These are phyloP conservation scores for Fremontodendron californicum DNA, from an alignment of 345 rosid genomes.

Conservation along the genomic window DNA sequence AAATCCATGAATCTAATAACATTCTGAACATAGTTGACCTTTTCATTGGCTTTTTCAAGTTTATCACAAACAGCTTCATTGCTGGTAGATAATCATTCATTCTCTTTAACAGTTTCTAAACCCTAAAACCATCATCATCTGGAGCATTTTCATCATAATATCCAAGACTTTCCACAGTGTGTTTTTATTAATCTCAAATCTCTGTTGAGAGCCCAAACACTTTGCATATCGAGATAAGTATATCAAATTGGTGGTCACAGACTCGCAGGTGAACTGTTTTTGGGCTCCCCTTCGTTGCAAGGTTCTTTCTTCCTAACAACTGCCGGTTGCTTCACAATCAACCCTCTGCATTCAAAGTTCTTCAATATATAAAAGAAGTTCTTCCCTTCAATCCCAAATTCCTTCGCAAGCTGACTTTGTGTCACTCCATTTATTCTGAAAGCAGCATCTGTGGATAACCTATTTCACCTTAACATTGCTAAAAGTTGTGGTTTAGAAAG, in stretches of 20 bases:
- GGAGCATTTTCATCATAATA: constrained; percentile 32
- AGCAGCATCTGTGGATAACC: constrained; percentile 3
- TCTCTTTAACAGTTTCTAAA: constrained; percentile 44
- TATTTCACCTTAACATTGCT: background rate
- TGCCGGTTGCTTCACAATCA: constrained; percentile 72
- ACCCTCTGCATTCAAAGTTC: constrained; percentile 69
- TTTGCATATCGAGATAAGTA: constrained; percentile 72
- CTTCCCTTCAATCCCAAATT: constrained; percentile 66
- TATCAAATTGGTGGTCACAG: constrained; percentile 62
- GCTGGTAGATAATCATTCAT: constrained; percentile 78
- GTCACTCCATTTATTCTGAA: constrained; percentile 71
- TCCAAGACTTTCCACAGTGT: constrained; percentile 24
- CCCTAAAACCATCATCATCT: constrained; percentile 32
- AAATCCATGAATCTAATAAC: constrained; percentile 12
- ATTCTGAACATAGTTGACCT: constrained; percentile 42
- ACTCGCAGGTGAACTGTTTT: constrained; percentile 43
- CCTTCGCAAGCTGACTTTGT: constrained; percentile 75
- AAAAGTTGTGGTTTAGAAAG: background rate
- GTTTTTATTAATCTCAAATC: constrained; percentile 58
- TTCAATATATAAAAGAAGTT: constrained; percentile 61
- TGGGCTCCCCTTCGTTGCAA: constrained; percentile 58
- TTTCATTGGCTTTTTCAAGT: constrained; percentile 72
- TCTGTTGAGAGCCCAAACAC: constrained; percentile 70
- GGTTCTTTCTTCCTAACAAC: constrained; percentile 68
- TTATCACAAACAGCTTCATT: constrained; percentile 77